Conservation (phyloP, 202 grass and related monocot species). For the Brachypodium distachyon region DNA sequence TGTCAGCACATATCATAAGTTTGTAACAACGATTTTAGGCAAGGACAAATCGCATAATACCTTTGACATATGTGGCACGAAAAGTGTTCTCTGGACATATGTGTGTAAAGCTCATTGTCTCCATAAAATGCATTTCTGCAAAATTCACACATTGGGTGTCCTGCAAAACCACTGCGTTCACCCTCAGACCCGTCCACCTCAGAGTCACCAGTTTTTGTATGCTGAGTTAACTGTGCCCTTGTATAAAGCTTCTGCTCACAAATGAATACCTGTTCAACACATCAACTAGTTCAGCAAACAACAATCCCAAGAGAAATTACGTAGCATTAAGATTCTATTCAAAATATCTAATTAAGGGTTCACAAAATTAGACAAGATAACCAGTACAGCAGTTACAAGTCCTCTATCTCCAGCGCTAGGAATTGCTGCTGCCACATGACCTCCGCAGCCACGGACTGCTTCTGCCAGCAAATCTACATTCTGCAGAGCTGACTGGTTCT, state of each 20-base stretch:
- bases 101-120: conserved; percentile 82
- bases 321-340: neutral
- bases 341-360: neutral
- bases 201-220: conserved; percentile 73
- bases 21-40: neutral
- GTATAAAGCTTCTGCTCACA: conserved; percentile 96
- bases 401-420: neutral
- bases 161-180: conserved; percentile 78
- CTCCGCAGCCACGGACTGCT: neutral
- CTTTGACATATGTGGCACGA: conserved; percentile 81
- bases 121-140: conserved; percentile 81
- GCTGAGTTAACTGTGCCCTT: conserved; percentile 61
- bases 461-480: neutral
- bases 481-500: neutral
- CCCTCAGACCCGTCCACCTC: conserved; percentile 93
- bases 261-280: conserved; percentile 68
- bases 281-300: neutral
- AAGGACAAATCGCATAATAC: conserved; percentile 32
- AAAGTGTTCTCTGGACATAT: conserved; percentile 78
- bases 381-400: neutral
- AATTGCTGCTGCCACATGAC: neutral
- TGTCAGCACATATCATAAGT: neutral
- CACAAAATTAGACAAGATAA: neutral
- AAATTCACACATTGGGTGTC: conserved; percentile 74
- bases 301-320: neutral